phyloP scores from a whole-genome alignment of 768 basidiomycete genomes.

The Boletus huronensis region DNA sequence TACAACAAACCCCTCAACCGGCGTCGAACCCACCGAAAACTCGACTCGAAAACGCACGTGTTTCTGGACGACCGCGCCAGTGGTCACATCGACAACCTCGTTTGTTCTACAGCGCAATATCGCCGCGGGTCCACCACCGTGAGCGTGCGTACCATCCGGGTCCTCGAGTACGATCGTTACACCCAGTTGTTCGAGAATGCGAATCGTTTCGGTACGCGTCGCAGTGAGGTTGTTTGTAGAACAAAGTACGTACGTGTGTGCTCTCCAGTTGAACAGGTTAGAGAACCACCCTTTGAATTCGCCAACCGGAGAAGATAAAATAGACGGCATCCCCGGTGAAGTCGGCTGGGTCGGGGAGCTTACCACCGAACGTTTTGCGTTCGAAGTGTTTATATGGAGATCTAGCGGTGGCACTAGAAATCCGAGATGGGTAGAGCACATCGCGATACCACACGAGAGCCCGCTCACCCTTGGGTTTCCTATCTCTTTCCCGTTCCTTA shows the following conservation, averaged over 20 bases:
- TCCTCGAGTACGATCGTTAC: conserved; percentile 62
- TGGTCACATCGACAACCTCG: conserved; percentile 42
- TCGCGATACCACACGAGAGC: background rate
- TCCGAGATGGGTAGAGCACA: background rate
- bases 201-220: conserved; percentile 62
- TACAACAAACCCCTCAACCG: conserved; percentile 20
- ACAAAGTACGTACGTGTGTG: conserved; percentile 51
- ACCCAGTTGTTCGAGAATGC: conserved; percentile 64
- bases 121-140: conserved; percentile 33
- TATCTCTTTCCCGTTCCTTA: conserved; percentile 47
- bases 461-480: conserved; percentile 50
- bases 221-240: conserved; percentile 52
- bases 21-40: conserved; percentile 42
- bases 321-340: conserved; percentile 35
- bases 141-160: conserved; percentile 26
- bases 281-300: conserved; percentile 95
- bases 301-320: conserved; percentile 70
- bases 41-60: conserved; percentile 83
- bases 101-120: conserved; percentile 50
- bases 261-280: conserved; percentile 91
- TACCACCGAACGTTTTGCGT: conserved; percentile 46
- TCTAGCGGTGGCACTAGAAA: conserved; percentile 55
- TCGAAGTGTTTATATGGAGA: conserved; percentile 37
- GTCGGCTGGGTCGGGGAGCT: conserved; percentile 47
- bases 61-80: conserved; percentile 54